Evolutionary conservation across 2,329 filamentous ascomycete genomes (phyloP).

Genomic region (Xylaria sp.): DNA sequence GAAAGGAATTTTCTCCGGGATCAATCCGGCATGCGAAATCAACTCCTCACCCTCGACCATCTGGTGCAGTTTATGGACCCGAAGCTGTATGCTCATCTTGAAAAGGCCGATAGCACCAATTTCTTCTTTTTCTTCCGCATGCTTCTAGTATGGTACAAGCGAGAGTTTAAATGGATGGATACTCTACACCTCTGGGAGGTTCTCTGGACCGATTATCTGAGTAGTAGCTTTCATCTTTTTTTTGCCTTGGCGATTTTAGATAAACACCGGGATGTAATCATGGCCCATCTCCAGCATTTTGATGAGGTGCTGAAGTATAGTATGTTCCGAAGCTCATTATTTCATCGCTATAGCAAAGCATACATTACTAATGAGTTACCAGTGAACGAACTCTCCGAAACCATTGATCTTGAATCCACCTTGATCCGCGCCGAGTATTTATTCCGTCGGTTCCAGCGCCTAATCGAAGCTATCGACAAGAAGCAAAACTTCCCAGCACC

Average conservation of each 20-base stretch:
- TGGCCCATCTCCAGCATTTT: slow-evolving; percentile 92
- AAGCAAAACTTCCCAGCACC: slow-evolving; percentile 83
- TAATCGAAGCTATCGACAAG: slow-evolving; percentile 92
- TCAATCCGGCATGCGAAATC: slow-evolving; percentile 94
- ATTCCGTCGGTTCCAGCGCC: slow-evolving; percentile 87
- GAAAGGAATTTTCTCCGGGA: slow-evolving; percentile 96
- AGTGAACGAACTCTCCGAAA: slow-evolving; percentile 96
- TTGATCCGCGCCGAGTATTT: slow-evolving; percentile 89
- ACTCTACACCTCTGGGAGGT: slow-evolving; percentile 90
- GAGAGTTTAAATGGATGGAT: slow-evolving; percentile 92
- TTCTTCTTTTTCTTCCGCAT: slow-evolving; percentile 99
- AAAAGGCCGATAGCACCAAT: slow-evolving; percentile 93
- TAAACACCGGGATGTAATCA: slow-evolving; percentile 95
- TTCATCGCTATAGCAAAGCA: slow-evolving; percentile 26
- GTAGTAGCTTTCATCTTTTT: slow-evolving; percentile 93
- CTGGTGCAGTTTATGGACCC: slow-evolving; percentile 98
- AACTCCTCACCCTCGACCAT: slow-evolving; percentile 91
- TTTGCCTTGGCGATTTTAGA: slow-evolving; percentile 93
- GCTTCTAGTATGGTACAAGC: slow-evolving; percentile 98
- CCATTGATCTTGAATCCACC: slow-evolving; percentile 88
- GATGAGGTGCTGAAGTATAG: slow-evolving; percentile 97
- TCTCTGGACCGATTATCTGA: slow-evolving; percentile 93
- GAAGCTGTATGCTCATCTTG: slow-evolving; percentile 88
- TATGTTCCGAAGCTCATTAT: slow-evolving; percentile 59
- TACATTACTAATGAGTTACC: slow-evolving; percentile 30